Evolutionary conservation across 148 eudicot species (phyloP), one percentile per base, ranked within the genome.

Genomic region (Cornus florida): DNA sequence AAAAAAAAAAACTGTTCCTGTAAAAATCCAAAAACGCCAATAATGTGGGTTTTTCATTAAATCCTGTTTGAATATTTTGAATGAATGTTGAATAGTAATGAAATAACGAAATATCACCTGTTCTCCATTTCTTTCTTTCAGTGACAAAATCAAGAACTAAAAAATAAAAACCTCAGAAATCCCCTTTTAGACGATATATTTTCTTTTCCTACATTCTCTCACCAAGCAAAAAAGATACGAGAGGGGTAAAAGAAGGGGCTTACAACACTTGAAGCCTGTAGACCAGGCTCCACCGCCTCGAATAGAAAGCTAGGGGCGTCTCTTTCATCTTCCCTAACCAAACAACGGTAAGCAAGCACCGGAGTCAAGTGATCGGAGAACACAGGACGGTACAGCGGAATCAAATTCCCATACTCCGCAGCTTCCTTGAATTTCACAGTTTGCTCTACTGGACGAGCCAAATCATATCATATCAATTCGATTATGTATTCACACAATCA

Each of bases 351-450:
- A 22, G 99, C 99, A 12, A 97, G 89, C 73, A 97, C 99, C 19
- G 99, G 99, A 19, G 99, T 97, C 82, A 97, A 81, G 71, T 97
- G 99, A 88, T 97, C 99, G 14, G 96, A 97, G 78, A 97, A 97
- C 46, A 97, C 82, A 6, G 93, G 78, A 79, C 84, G 82, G 77
- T 86, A 92, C 69, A 97, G 60, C 9, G 99, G 99, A 75, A 97
- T 89, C 87, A 97, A 81, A 76, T 97, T 97, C 84, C 98, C 98
- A 17, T 86, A 79, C 80, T 89, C 85, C 14, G 99, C 87, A n/a
- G 98, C 98, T 80, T 94, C 96, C 83, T 73, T 82, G 81, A 96
- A 96, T 82, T 89, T 90, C 20, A 24, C 76, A 16, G 91, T 72
- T 43, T 86, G 85, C 72, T 93, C 94, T 32, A 84, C 97, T 89